These are phyloP conservation scores for Phaffomyces opuntiae DNA, from an alignment of 805 yeast genomes.

Conservation along the genomic window DNA sequence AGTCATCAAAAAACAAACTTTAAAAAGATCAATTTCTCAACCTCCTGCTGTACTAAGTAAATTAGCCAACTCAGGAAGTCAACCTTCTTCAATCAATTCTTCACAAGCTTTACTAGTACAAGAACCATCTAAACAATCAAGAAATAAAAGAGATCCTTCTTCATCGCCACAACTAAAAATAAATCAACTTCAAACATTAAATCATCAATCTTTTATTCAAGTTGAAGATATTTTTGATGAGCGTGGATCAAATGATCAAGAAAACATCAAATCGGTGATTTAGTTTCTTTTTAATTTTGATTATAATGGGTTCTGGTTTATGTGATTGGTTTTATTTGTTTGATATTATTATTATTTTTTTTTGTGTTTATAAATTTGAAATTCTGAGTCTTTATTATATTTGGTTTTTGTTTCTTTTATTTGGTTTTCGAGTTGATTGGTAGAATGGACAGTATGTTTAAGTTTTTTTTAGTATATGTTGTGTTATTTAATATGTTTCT, in stretches of 20 bases:
- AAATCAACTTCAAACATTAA: not conserved
- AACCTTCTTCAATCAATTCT: not conserved
- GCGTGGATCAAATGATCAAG: constrained; percentile 5
- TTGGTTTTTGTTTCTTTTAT: too few relatives aligned
- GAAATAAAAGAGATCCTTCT: not conserved
- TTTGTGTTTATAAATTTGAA: not conserved
- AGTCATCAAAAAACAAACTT: constrained; percentile 12
- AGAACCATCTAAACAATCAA: not conserved
- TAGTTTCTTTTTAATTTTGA: not conserved
- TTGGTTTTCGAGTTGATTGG: too few relatives aligned
- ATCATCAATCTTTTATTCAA: not conserved
- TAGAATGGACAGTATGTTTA: too few relatives aligned
- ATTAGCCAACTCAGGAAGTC: not conserved
- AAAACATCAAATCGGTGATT: constrained; percentile 4
- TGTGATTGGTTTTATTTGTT: not conserved
- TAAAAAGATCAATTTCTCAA: constrained; percentile 21
- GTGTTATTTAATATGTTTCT: too few relatives aligned
- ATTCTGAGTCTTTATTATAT: not conserved
- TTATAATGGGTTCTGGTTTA: not conserved
- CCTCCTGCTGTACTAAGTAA: constrained; percentile 16
- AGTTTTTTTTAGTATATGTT: not conserved
- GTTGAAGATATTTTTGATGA: constrained; percentile 10
- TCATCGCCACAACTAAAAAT: not conserved
- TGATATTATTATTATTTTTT: not conserved
- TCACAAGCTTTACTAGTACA: not conserved